Evolutionary conservation across 306 rosid genomes (phyloP), one percentile per base, ranked within the genome.

Genomic region (Sophora flavescens): DNA sequence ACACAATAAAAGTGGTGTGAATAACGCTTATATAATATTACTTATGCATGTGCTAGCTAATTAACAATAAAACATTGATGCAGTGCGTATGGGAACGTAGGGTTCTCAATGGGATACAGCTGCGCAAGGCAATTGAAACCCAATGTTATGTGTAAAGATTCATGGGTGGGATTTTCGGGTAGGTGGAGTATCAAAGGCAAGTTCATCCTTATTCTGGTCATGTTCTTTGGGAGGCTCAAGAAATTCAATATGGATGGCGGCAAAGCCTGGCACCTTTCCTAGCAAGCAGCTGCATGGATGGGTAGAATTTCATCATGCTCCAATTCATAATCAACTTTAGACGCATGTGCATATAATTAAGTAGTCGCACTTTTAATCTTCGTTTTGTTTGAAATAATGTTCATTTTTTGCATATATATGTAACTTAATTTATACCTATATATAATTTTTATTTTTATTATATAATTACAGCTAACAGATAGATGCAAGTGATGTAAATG

Each of bases 61-160:
- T n/a, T n/a, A 1, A 22, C 22, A 17, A 17, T 41, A 1, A 6
- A 47, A 33, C 12, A n/a, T n/a, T 51, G 6, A 22, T 81, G 84
- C 80, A 91, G 98, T 84, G 96, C 93, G 14, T 93, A 88, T 68
- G 97, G 93, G 18, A 93, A 93, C 52, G 97, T 89, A 52, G 97
- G 93, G 6, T 78, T 88, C 28, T 77, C 96, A n/a, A 86, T 33
- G 6, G 97, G 96, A 8, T 91, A 88, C 44, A 86, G 91, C 47
- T 91, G 94, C 38, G 28, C 76, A 56, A 77, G 91, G 75, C 75
- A 75, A 75, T 4, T 91, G 59, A 79, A 83, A 30, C 26, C 4
- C 0, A 68, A 76, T 4, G 68, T 56, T 3, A 51, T 16, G 50
- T 88, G 91, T 26, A 45, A 13, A 82, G 93, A 91, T 48, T 83